Base-by-base conservation (phyloP, 2,329 filamentous ascomycete genomes). In the Dothistroma pini region DNA sequence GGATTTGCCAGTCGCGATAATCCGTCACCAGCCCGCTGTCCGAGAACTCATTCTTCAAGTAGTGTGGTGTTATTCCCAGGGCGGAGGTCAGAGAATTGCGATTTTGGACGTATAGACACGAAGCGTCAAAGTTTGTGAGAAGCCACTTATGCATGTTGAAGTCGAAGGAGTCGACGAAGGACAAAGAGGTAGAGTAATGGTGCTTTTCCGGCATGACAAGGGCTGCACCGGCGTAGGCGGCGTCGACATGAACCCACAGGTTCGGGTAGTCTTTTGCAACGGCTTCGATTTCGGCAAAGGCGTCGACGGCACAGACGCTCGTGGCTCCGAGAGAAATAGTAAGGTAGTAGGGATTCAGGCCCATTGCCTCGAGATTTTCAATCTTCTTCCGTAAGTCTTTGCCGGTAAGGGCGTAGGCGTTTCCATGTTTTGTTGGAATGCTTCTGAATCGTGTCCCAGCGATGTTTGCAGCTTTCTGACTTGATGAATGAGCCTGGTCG, bases 141-240 rank as follows among this genome's bases (percentile, higher is more conserved):
- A 97, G 82, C 93, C 93, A 97, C 80, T 97, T 97, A 82, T 97
- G 93, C 84, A 96, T 89, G 80, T 97, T 97, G 80, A 93, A 86
- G 77, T 96, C 88, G 83, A 96, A 96, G 66, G 88, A 92, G 79
- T 96, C 90, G 73, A 96, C 92, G 22, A 81, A 77, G 1, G 81
- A 78, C 55, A 93, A 82, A 9, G 85, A 78, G 22, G 79, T 72
- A 1, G 87, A 81, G 54, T 91, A 81, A 67, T 88, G 82, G 65
- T 91, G 89, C 76, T 90, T 89, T 75, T 96, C 91, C 2, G 91
- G 89, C 22, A 89, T 87, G 3, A 96, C 79, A 3, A 97, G 84
- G 0, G 93, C 90, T 0, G 91, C 87, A 1, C 93, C 93, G 0
- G 93, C 93, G 75, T 96, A 97, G 0, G 93, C 93, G 11, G 91